Evolutionary conservation across 1,284 basidiomycete genomes (phyloP).

Genomic region (Austroboletus olivaceoglutinosus): DNA sequence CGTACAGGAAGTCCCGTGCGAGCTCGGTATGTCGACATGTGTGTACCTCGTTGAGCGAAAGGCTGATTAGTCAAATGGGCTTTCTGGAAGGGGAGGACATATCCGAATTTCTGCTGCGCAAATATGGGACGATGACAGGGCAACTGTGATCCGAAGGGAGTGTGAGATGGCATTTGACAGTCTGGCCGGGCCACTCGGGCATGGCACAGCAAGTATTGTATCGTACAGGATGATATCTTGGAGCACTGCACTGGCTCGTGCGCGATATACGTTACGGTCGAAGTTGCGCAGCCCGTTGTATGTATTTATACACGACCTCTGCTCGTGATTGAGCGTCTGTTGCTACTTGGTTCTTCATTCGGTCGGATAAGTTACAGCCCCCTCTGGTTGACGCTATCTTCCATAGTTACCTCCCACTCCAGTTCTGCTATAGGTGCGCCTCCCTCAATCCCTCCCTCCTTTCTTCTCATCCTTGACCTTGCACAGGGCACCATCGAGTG

Average conservation of each 20-base stretch:
- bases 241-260: too few relatives aligned
- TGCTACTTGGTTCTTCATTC: too few relatives aligned
- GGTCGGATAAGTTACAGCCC: background rate
- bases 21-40: constrained; percentile 34
- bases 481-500: constrained; percentile 4
- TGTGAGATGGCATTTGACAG: too few relatives aligned
- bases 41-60: background rate
- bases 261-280: too few relatives aligned
- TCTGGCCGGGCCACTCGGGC: too few relatives aligned
- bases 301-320: background rate
- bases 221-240: too few relatives aligned
- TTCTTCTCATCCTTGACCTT: background rate
- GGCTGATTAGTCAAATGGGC: background rate
- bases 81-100: constrained; percentile 25
- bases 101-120: constrained; percentile 24
- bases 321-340: background rate
- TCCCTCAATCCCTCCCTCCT: too few relatives aligned
- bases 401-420: background rate
- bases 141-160: background rate
- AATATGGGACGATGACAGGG: constrained; percentile 1
- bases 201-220: too few relatives aligned
- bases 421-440: too few relatives aligned
- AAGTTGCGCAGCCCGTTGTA: background rate
- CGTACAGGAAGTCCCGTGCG: constrained; percentile 44
- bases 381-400: constrained; percentile 1